Conservation (phyloP, 2,329 filamentous ascomycete species). For the Exophiala lecanii-corni region DNA sequence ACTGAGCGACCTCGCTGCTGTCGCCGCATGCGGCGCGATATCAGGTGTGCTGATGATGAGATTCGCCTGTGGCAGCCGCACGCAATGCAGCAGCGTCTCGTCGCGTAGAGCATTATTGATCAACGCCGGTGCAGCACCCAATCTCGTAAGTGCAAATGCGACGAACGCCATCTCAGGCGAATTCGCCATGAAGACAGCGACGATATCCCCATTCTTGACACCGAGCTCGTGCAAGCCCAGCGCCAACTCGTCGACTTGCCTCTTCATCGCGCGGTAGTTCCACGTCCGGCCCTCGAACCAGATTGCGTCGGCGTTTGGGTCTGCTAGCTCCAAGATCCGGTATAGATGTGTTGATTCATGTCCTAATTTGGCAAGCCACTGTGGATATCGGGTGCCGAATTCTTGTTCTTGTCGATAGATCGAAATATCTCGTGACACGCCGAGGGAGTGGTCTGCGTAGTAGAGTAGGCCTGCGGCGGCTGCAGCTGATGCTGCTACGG, state of each 20-base stretch:
- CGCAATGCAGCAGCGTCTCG: conserved; percentile 43
- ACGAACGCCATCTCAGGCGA: conserved; percentile 47
- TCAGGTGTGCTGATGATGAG: conserved; percentile 44
- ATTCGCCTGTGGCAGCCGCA: conserved; percentile 39
- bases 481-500: conserved; percentile 32
- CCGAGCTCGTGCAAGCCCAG: conserved; percentile 36
- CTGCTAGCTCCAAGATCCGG: conserved; percentile 38
- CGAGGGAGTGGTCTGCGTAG: conserved; percentile 34
- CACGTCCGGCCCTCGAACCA: conserved; percentile 48
- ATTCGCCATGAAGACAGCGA: conserved; percentile 46
- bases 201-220: conserved; percentile 37
- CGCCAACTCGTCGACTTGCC: conserved; percentile 44
- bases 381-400: conserved; percentile 32
- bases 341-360: conserved; percentile 38
- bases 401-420: conserved; percentile 33
- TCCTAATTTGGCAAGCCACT: conserved; percentile 36
- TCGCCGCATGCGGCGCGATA: conserved; percentile 30
- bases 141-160: conserved; percentile 42
- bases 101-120: conserved; percentile 46
- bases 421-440: conserved; percentile 38
- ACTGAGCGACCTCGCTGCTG: conserved; percentile 19
- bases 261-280: conserved; percentile 37
- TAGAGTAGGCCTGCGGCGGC: conserved; percentile 40
- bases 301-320: conserved; percentile 38
- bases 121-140: conserved; percentile 43